Evolutionary conservation across 768 basidiomycete species (phyloP).

Genomic region (Amanita pallidorosea): DNA sequence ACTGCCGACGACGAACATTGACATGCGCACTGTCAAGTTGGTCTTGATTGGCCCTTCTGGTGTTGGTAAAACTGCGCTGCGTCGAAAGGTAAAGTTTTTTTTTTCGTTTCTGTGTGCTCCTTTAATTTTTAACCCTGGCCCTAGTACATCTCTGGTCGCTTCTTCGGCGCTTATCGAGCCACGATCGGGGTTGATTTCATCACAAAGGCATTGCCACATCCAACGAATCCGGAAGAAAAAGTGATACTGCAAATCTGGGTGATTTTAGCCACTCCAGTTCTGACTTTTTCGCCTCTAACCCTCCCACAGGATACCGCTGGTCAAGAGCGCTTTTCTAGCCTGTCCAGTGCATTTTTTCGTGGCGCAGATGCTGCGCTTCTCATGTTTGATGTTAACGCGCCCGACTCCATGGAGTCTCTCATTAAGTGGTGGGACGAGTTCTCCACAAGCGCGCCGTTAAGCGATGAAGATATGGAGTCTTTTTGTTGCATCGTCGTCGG

Average conservation of each 20-base stretch:
- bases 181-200: slow-evolving; percentile 91
- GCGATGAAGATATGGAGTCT: slow-evolving; percentile 47
- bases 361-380: slow-evolving; percentile 76
- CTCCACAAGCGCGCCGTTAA: slow-evolving; percentile 50
- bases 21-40: slow-evolving; percentile 69
- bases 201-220: slow-evolving; percentile 59
- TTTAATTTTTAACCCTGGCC: slow-evolving; percentile 28
- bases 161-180: slow-evolving; percentile 68
- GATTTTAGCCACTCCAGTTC: slow-evolving; percentile 7
- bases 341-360: slow-evolving; percentile 77
- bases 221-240: slow-evolving; percentile 37
- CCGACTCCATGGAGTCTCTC: slow-evolving; percentile 47
- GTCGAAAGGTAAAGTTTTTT: slow-evolving; percentile 43
- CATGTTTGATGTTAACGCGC: slow-evolving; percentile 70
- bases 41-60: slow-evolving; percentile 76
- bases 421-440: slow-evolving; percentile 78
- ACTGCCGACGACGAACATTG: not conserved
- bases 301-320: slow-evolving; percentile 65
- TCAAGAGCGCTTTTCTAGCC: slow-evolving; percentile 78
- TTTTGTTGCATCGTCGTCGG: slow-evolving; percentile 72
- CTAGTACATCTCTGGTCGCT: slow-evolving; percentile 68
- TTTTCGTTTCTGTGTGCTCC: slow-evolving; percentile 72
- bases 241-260: slow-evolving; percentile 61
- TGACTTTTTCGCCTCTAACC: not conserved
- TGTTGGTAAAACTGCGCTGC: slow-evolving; percentile 77